phyloP scores from a whole-genome alignment of 306 rosid genomes.

The Quercus variabilis region DNA sequence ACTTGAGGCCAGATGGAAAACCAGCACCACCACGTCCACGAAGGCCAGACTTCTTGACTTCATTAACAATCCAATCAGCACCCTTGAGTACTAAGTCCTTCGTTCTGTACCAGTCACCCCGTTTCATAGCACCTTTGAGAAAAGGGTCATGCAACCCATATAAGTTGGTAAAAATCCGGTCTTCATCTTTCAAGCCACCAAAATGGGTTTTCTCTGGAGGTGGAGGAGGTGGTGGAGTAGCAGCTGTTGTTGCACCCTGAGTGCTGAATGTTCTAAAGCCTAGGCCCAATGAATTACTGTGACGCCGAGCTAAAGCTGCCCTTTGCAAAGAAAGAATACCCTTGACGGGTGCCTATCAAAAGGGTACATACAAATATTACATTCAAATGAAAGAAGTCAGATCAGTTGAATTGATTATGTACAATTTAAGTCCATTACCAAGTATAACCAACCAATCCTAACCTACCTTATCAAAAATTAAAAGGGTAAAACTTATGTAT shows the following conservation, averaged over 20 bases:
- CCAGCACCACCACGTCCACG: slow-evolving; percentile 99
- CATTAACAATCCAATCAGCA: slow-evolving; percentile 97
- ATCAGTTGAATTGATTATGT: background rate
- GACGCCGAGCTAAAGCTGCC: slow-evolving; percentile 43
- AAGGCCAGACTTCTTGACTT: slow-evolving; percentile 93
- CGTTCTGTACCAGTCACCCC: slow-evolving; percentile 94
- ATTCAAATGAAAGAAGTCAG: slow-evolving; percentile 8
- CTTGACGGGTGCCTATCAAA: slow-evolving; percentile 63
- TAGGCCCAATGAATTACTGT: slow-evolving; percentile 39
- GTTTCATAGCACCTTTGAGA: slow-evolving; percentile 94
- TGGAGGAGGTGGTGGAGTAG: slow-evolving; percentile 73
- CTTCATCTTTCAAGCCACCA: slow-evolving; percentile 96
- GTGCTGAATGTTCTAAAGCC: slow-evolving; percentile 74
- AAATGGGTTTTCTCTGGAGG: slow-evolving; percentile 95
- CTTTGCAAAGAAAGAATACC: slow-evolving; percentile 59
- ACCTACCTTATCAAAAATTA: background rate
- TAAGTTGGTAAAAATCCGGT: slow-evolving; percentile 90
- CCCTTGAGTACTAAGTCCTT: slow-evolving; percentile 93
- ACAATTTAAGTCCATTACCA: background rate
- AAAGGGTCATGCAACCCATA: slow-evolving; percentile 96
- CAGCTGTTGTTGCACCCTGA: slow-evolving; percentile 60
- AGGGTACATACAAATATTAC: background rate
- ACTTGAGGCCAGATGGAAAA: slow-evolving; percentile 96
- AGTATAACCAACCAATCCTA: background rate
- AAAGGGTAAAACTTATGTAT: background rate